phyloP scores from a whole-genome alignment of 805 yeast genomes.

The Wickerhamomyces xylosicus region DNA sequence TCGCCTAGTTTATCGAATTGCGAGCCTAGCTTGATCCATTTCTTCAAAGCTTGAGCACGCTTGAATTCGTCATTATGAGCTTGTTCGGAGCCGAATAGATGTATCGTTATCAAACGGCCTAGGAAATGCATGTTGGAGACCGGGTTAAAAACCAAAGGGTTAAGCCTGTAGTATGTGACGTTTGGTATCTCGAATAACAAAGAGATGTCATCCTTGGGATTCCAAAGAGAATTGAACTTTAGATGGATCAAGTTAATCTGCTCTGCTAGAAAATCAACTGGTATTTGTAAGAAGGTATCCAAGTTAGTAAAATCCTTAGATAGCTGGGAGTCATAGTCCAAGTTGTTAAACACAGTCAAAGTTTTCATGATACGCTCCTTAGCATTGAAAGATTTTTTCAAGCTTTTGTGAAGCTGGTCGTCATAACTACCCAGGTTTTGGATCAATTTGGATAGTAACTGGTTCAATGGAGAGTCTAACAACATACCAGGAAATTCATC shows the following conservation, averaged over 20 bases:
- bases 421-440: slow-evolving; percentile 38
- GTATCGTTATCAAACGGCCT: slow-evolving; percentile 59
- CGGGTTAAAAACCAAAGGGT: slow-evolving; percentile 73
- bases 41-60: slow-evolving; percentile 59
- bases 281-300: slow-evolving; percentile 43
- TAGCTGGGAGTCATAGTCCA: slow-evolving; percentile 12
- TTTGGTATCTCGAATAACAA: slow-evolving; percentile 42
- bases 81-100: slow-evolving; percentile 45
- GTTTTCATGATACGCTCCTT: slow-evolving; percentile 37
- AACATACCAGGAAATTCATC: slow-evolving; percentile 60
- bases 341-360: slow-evolving; percentile 21
- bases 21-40: slow-evolving; percentile 83
- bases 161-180: slow-evolving; percentile 32
- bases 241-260: slow-evolving; percentile 62
- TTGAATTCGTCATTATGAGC: slow-evolving; percentile 23
- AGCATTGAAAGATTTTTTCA: slow-evolving; percentile 41
- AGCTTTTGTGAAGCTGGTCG: slow-evolving; percentile 33
- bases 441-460: slow-evolving; percentile 44
- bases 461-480: slow-evolving; percentile 51
- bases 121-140: slow-evolving; percentile 62
- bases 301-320: slow-evolving; percentile 20
- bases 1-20: slow-evolving; percentile 73
- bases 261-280: slow-evolving; percentile 43
- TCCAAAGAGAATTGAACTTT: slow-evolving; percentile 60
- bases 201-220: slow-evolving; percentile 70